Evolutionary conservation across 2,329 filamentous ascomycete species (phyloP).

Genomic region (Colletotrichum sp.): DNA sequence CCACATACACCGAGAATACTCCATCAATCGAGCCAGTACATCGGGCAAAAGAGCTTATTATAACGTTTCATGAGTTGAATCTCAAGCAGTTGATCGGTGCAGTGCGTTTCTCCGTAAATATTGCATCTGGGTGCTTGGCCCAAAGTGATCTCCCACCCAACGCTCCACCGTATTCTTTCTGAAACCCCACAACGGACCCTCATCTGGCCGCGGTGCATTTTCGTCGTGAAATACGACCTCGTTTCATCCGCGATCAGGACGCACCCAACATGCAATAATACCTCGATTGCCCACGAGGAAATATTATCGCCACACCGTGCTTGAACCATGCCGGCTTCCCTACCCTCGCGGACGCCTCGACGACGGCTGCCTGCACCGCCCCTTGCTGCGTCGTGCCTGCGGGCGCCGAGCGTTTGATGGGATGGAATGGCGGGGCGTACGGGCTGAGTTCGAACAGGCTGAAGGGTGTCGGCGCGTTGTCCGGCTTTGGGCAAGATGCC

Average conservation of each 20-base stretch:
- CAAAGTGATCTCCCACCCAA: not conserved
- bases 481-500: not conserved
- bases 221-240: not conserved
- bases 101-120: not conserved
- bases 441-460: not conserved
- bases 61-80: not conserved
- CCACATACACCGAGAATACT: constrained; percentile 15
- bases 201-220: not conserved
- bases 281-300: not conserved
- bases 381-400: not conserved
- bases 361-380: not conserved
- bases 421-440: not conserved
- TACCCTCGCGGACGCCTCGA: not conserved
- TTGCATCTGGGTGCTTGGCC: not conserved
- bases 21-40: not conserved
- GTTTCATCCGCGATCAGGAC: not conserved
- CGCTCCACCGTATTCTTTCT: not conserved
- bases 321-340: not conserved
- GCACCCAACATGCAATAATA: not conserved
- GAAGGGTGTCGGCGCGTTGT: not conserved
- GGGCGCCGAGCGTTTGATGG: not conserved
- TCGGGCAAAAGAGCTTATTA: not conserved
- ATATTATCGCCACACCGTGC: not conserved
- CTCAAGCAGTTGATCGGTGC: not conserved
- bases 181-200: not conserved